Evolutionary conservation across 116 monocot genomes (phyloP).

Genomic region (Trichopus zeylanicus): DNA sequence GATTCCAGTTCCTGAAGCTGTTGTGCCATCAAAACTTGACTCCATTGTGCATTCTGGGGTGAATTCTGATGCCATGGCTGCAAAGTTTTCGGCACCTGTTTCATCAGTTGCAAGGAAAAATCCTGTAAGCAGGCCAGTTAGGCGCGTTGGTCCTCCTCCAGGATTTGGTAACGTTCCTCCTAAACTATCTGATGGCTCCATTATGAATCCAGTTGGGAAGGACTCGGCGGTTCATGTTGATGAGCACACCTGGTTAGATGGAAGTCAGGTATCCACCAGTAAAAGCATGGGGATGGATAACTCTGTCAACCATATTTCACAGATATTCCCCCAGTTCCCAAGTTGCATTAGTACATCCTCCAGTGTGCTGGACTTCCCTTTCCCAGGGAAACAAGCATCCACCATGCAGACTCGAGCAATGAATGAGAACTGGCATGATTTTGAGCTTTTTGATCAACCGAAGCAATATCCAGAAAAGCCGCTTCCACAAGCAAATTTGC

Average conservation of each 20-base stretch:
- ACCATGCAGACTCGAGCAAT: slow-evolving; percentile 13
- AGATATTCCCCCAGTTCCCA: slow-evolving; percentile 7
- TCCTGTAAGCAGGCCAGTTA: slow-evolving; percentile 81
- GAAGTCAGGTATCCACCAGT: slow-evolving; percentile 37
- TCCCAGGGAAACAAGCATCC: slow-evolving; percentile 67
- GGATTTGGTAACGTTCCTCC: slow-evolving; percentile 51
- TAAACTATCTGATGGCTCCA: slow-evolving; percentile 22
- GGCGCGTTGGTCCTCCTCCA: slow-evolving; percentile 80
- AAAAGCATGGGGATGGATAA: slow-evolving; percentile 12
- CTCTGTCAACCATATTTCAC: slow-evolving; percentile 13
- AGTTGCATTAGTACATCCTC: slow-evolving; percentile 11
- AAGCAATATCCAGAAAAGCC: slow-evolving; percentile 36
- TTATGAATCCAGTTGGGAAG: slow-evolving; percentile 6
- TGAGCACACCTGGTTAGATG: slow-evolving; percentile 92
- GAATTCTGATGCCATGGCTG: slow-evolving; percentile 18
- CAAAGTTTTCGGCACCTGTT: slow-evolving; percentile 17
- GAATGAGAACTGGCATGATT: slow-evolving; percentile 37
- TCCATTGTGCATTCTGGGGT: slow-evolving; percentile 22
- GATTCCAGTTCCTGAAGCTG: slow-evolving; percentile 19
- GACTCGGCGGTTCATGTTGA: slow-evolving; percentile 25
- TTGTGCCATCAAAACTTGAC: slow-evolving; percentile 44
- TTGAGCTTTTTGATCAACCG: slow-evolving; percentile 48
- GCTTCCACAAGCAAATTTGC: slow-evolving; percentile 19
- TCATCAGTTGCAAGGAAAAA: slow-evolving; percentile 39
- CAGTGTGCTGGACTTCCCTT: slow-evolving; percentile 41